A percentile compares a stretch with the other conserved stretches of the same genome.
Conservation (phyloP, 2,329 filamentous ascomycete species). For the Alternaria sp. region DNA sequence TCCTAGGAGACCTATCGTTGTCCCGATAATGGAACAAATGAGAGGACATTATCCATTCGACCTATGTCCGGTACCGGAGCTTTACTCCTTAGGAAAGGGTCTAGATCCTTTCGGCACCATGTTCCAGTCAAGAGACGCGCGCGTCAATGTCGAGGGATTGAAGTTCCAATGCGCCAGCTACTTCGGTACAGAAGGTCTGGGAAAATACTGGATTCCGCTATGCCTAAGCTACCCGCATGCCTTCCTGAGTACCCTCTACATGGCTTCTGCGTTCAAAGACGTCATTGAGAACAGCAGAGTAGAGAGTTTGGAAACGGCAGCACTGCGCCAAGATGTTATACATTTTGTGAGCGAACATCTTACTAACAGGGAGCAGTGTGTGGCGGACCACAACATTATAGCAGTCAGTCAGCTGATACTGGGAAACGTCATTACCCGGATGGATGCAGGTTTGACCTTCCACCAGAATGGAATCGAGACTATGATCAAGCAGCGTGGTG, state of each 20-base stretch:
- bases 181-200: conserved; percentile 47
- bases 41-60: conserved; percentile 32
- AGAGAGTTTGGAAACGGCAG: conserved; percentile 43
- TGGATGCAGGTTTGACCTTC: conserved; percentile 28
- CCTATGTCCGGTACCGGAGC: conserved; percentile 15
- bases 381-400: conserved; percentile 48
- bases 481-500: conserved; percentile 48
- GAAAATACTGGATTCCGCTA: conserved; percentile 45
- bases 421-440: conserved; percentile 42
- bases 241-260: conserved; percentile 49
- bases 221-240: conserved; percentile 45
- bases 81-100: conserved; percentile 41
- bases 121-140: conserved; percentile 39
- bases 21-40: conserved; percentile 20
- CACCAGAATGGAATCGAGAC: conserved; percentile 42
- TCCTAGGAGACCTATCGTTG: conserved; percentile 32
- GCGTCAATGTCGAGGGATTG: conserved; percentile 43
- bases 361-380: conserved; percentile 26
- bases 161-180: conserved; percentile 47
- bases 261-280: conserved; percentile 47
- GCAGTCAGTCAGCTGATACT: conserved; percentile 48
- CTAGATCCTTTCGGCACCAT: conserved; percentile 49
- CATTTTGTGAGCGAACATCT: conserved; percentile 41
- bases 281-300: conserved; percentile 29
- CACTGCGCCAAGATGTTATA: conserved; percentile 47